Evolutionary conservation across 495 filamentous ascomycete species (phyloP).

Genomic region (Lophiostoma macrostomum): DNA sequence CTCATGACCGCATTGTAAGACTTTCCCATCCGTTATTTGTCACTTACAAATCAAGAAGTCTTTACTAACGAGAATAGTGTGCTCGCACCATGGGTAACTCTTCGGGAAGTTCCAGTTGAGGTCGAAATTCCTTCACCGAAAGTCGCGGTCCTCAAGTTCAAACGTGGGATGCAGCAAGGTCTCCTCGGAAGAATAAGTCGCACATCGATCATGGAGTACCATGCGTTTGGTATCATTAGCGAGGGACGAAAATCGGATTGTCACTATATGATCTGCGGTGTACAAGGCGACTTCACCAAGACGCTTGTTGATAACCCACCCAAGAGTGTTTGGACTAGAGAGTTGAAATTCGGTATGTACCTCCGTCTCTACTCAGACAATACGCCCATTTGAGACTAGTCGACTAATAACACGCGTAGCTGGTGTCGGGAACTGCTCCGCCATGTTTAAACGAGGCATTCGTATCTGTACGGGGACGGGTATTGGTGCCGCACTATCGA

Average conservation of each 20-base stretch:
- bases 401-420: constrained; percentile 39
- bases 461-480: constrained; percentile 47
- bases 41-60: too few species aligned
- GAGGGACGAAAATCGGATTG: constrained; percentile 41
- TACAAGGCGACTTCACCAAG: constrained; percentile 48
- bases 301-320: constrained; percentile 44
- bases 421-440: constrained; percentile 46
- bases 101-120: constrained; percentile 45
- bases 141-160: constrained; percentile 44
- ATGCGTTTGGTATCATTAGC: constrained; percentile 49
- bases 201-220: constrained; percentile 50
- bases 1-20: constrained; percentile 49
- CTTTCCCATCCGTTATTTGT: neutral
- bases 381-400: too few species aligned
- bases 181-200: constrained; percentile 47
- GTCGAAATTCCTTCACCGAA: constrained; percentile 48
- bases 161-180: constrained; percentile 49
- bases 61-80: constrained; percentile 40
- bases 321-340: constrained; percentile 46
- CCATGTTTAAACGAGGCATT: constrained; percentile 49
- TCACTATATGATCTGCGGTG: constrained; percentile 50
- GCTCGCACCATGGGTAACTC: constrained; percentile 46
- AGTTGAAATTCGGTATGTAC: constrained; percentile 49
- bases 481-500: constrained; percentile 47
- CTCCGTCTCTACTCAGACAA: too few species aligned